Base-by-base conservation (phyloP, 331 rosid species). In the Rosa hybrid region DNA sequence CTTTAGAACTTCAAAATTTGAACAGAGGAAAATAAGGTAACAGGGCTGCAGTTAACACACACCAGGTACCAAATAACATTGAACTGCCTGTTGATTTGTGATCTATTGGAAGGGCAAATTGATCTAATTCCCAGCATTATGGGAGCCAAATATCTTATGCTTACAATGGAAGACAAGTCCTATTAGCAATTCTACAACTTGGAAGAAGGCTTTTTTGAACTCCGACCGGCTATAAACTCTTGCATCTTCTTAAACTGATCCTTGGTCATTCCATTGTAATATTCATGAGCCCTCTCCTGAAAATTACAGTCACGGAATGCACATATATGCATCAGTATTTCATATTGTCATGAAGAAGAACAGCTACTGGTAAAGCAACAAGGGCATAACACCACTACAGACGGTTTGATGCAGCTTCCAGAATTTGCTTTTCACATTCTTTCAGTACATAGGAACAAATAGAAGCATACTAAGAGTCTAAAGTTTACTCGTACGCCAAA, bases 171-270 rank as follows among this genome's bases (percentile, higher is more conserved):
- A 16, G 46, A 34, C 7, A 1, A 76, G 68, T 12, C 56, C 17
- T 7, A 20, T 49, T 23, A 51, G 45, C 14, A 68, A 67, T 46
- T 77, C 88, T 91, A 92, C 84, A 94, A 74, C 90, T 91, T 94
- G 44, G 98, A 88, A 60, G 85, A 88, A 56, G 84, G 94, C 77
- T 87, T 88, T 87, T 90, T 89, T 7, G 91, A 88, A 86, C 92
- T 80, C 80, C 97, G 87, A 80, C 94, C 90, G 2, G 92, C 94
- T 81, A 93, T 93, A 71, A 93, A 95, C 85, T 93, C 97, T 87
- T 89, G 97, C 99, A 95, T 95, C 86, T 87, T 90, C 88, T 72
- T 84, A 83, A 95, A 95, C 84, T 93, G 96, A 64, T 89, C 93
- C 83, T 90, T 91, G 39, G 97, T 90, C 99, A 91, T 95, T 83